Evolutionary conservation across 208 protist genomes (phyloP), one percentile per base, ranked within the genome.

Genomic region (Phytomonas francai): DNA sequence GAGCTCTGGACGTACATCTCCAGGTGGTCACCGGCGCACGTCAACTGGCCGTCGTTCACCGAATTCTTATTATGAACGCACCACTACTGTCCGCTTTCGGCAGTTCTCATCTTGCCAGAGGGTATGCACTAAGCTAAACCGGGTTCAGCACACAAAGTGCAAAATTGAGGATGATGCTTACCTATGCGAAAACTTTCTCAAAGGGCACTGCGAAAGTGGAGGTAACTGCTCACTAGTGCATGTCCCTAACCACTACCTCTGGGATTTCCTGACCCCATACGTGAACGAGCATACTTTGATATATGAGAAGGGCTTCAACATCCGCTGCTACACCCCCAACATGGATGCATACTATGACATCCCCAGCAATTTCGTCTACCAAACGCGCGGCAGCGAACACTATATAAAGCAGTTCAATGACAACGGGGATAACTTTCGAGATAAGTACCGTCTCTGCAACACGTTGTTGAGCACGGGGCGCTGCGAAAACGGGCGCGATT

Each of bases 401-500:
- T 93, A 90, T 75, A 72, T 93, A 8, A 78, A 77, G 59, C 77
- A 87, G 39, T 84, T 84, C 74, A 93, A 93, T 74, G 81, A 87
- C 62, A 77, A 87, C 71, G 87, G 87, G 45, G 78, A 84, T 68
- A 90, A 90, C 72, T 93, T 89, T 70, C 88, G 89, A 71, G 80
- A 82, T 39, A 88, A 90, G 69, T 89, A 79, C 72, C 71, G 70
- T n/a, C 73, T 93, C 22, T 93, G 87, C 73, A 66, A 69, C 22
- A 49, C 49, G 2, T 76, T 90, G 71, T 63, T 69, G 39, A 65
- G 58, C 7, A 68, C 65, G 45, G 78, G 83, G 34, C 58, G 36
- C 33, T 93, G 87, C 67, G 66, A 75, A 33, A 61, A 76, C 34
- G 86, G 84, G 56, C 59, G 63, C 16, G 29, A 71, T 0, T 93